phyloP scores from a whole-genome alignment of 2,329 filamentous ascomycete genomes.

The Chaetomium sp. region DNA sequence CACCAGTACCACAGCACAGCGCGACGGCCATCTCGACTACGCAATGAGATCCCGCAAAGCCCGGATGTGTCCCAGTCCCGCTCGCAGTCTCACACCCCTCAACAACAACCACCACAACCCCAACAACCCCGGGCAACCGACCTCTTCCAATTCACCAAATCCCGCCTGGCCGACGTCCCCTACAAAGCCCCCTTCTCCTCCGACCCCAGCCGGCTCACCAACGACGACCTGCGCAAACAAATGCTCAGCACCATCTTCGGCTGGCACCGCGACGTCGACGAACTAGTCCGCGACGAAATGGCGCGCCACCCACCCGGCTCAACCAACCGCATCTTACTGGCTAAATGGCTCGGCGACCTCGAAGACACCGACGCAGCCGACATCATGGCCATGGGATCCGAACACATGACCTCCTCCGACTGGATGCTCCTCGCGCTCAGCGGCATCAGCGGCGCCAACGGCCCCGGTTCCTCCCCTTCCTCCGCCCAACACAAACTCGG shows the following conservation, averaged over 20 bases:
- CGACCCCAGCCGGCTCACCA: constrained; percentile 56
- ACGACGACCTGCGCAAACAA: constrained; percentile 75
- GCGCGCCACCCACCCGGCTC: constrained; percentile 66
- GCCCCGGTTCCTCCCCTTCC: neutral
- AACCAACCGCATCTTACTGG: constrained; percentile 70
- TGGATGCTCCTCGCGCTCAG: constrained; percentile 96
- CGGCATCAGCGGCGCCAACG: constrained; percentile 63
- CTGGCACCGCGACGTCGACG: constrained; percentile 80
- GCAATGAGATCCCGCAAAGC: constrained; percentile 73
- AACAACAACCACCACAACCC: too few species aligned
- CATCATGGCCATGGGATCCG: constrained; percentile 69
- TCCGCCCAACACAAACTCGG: constrained; percentile 84
- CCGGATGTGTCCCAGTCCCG: constrained; percentile 46
- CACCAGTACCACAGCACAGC: constrained; percentile 35
- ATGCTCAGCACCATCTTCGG: constrained; percentile 95
- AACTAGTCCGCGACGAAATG: constrained; percentile 79
- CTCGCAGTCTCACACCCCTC: too few species aligned
- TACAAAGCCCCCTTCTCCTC: constrained; percentile 62
- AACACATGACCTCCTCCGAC: constrained; percentile 86
- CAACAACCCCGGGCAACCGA: constrained; percentile 59
- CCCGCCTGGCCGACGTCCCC: constrained; percentile 72
- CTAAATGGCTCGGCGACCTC: constrained; percentile 88
- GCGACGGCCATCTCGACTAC: constrained; percentile 59
- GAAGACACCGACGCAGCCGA: constrained; percentile 50
- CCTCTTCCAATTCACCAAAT: constrained; percentile 79